Base-by-base conservation (phyloP, 305 asterid genomes). In the Plantago lanceolata region DNA sequence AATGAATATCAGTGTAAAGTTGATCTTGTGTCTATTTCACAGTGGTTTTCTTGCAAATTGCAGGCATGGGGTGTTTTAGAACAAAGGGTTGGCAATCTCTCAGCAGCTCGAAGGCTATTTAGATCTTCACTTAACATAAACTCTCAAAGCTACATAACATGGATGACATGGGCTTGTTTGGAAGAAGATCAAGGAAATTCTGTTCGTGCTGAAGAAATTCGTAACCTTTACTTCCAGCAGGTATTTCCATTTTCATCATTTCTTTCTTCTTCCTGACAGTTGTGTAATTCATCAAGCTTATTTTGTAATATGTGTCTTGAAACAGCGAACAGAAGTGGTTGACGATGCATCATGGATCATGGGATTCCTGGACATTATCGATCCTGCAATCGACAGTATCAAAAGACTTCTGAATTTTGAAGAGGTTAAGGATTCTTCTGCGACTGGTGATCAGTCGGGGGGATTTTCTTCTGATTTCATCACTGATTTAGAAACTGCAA, bases 121-220 rank as follows among this genome's bases (percentile, higher is more conserved):
- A 79, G 96, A 72, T 90, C 97, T 49, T 93, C 99, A 37, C 79
- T 93, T 53, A 84, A 87, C 76, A 78, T 93, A 66, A 90, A 93
- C 68, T 93, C 99, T 29, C 99, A 90, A 70, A 93, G 99, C 95
- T 93, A 82, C 57, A 76, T 93, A 12, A 93, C 97, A n/a, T 93
- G 99, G 99, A 93, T 87, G 99, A 87, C 99, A 15, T 93, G 99
- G 99, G 99, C 99, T 0, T 74, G 93, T 71, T 54, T 93, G 26
- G 99, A 93, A 71, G 97, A 93, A 81, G 96, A 90, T 48, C 97
- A 90, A 72, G 97, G 97, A 48, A 87, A 93, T 69, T 64, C 88
- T 31, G 70, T 79, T 9, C 94, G 95, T 7, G 99, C 99, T 8
- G 96, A 93, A 55, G 99, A 93, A 73, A 93, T 93, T 51, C 97